phyloP scores from a whole-genome alignment of 2,329 filamentous ascomycete species.

The Zymoseptoria passerinii region DNA sequence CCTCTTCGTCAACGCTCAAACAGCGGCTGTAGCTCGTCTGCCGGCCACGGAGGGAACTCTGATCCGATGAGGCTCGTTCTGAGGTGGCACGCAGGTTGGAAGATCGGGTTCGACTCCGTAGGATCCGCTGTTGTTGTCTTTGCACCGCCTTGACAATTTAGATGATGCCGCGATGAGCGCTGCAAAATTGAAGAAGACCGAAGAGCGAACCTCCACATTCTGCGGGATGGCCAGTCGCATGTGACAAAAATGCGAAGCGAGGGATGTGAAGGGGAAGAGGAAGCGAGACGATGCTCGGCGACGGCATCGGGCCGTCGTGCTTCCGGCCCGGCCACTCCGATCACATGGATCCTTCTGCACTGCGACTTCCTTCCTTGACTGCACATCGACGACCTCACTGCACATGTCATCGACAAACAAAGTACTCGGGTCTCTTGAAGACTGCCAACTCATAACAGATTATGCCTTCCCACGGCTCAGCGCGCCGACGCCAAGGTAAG shows the following conservation, averaged over 20 bases:
- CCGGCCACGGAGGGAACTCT: not conserved
- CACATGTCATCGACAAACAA: not conserved
- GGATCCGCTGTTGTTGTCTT: not conserved
- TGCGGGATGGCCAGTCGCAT: not conserved
- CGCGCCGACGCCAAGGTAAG: not conserved
- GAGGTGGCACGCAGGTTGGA: not conserved
- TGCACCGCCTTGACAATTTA: not conserved
- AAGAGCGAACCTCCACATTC: too few species aligned
- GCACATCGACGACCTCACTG: not conserved
- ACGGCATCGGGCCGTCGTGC: too few species aligned
- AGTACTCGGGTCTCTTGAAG: too few species aligned
- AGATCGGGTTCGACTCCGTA: not conserved
- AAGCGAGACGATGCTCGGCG: too few species aligned
- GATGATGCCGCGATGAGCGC: not conserved
- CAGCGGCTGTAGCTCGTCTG: not conserved
- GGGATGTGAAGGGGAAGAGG: too few species aligned
- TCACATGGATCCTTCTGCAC: too few species aligned
- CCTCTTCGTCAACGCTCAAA: not conserved
- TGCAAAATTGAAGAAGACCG: not conserved
- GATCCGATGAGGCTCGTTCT: not conserved
- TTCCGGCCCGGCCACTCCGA: too few species aligned
- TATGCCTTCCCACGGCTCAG: not conserved
- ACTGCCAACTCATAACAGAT: not conserved
- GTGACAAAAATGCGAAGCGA: not conserved
- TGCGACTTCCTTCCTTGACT: too few species aligned